A percentile compares a stretch with the other conserved stretches of the same genome.
Evolutionary conservation across 192 early-diverging fungal species (phyloP).

Genomic region (Rhizoclosmatium globosum): DNA sequence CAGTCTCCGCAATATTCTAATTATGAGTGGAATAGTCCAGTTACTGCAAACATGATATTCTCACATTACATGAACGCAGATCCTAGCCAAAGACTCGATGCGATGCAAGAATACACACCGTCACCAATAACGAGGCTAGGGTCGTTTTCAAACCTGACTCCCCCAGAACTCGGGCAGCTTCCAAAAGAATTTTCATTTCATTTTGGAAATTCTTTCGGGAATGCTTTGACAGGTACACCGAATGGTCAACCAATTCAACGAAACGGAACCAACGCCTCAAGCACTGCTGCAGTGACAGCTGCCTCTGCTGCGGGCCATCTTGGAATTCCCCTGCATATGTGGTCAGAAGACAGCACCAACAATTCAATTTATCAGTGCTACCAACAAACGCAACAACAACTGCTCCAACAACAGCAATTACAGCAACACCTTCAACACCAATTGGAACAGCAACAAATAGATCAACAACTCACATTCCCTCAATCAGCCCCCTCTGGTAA

Average conservation of each 20-base stretch:
- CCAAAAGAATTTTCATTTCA: not conserved
- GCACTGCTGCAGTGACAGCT: not conserved
- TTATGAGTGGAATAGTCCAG: constrained; percentile 19
- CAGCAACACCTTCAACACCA: not conserved
- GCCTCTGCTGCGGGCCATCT: not conserved
- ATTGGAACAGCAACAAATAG: not conserved
- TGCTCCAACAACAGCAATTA: not conserved
- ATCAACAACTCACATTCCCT: not conserved
- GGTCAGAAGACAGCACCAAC: not conserved
- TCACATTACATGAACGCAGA: not conserved
- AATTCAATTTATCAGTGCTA: not conserved
- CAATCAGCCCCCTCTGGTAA: not conserved
- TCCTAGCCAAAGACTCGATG: not conserved
- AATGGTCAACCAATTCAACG: not conserved
- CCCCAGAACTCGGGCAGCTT: not conserved
- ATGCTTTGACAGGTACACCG: too few species aligned
- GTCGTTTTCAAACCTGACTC: not conserved
- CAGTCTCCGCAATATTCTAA: constrained; percentile 9
- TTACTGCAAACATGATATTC: not conserved
- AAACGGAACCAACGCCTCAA: not conserved
- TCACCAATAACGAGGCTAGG: not conserved
- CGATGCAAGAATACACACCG: not conserved
- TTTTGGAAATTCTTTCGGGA: constrained; percentile 9
- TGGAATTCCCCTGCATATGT: not conserved
- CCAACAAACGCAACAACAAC: not conserved